phyloP scores from a whole-genome alignment of 164 flowering plant genomes.

The Stephania cephalantha region DNA sequence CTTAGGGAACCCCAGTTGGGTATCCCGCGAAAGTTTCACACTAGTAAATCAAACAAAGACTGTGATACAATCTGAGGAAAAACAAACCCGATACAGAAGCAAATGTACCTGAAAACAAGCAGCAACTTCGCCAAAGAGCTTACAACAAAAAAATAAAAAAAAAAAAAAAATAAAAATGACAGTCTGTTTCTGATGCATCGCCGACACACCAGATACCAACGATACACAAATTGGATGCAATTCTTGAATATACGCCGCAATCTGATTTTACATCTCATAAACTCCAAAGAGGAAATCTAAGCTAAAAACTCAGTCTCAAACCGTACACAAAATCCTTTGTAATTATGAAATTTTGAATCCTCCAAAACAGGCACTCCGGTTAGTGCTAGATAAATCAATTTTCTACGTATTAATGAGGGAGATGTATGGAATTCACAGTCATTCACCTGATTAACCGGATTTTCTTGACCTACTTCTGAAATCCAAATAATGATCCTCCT shows the following conservation, averaged over 20 bases:
- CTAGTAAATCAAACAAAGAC: slow-evolving; percentile 30
- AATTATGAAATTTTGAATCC: slow-evolving; percentile 19
- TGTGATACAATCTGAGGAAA: slow-evolving; percentile 24
- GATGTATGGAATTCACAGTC: slow-evolving; percentile 22
- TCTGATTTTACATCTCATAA: slow-evolving; percentile 41
- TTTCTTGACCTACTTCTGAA: slow-evolving; percentile 31
- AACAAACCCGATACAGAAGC: slow-evolving; percentile 15
- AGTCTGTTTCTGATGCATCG: slow-evolving; percentile 25
- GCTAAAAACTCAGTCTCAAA: slow-evolving; percentile 29
- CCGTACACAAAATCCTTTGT: slow-evolving; percentile 35
- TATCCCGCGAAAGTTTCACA: slow-evolving; percentile 30
- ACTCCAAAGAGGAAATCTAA: slow-evolving; percentile 29
- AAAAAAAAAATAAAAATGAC: slow-evolving; percentile 4
- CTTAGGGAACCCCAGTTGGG: slow-evolving; percentile 15
- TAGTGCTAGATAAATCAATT: slow-evolving; percentile 35
- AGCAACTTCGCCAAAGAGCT: slow-evolving; percentile 28
- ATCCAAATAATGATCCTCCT: slow-evolving; percentile 27
- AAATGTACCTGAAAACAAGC: slow-evolving; percentile 27
- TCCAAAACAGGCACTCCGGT: slow-evolving; percentile 33
- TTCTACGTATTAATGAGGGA: slow-evolving; percentile 23
- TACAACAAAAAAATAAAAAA: slow-evolving; percentile 21
- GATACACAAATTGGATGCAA: slow-evolving; percentile 18
- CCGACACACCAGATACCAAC: slow-evolving; percentile 19
- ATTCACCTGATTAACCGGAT: slow-evolving; percentile 23
- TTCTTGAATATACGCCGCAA: slow-evolving; percentile 28